Evolutionary conservation across 441 rosid species (phyloP), one percentile per base, ranked within the genome.

Genomic region (Populus hybrid): DNA sequence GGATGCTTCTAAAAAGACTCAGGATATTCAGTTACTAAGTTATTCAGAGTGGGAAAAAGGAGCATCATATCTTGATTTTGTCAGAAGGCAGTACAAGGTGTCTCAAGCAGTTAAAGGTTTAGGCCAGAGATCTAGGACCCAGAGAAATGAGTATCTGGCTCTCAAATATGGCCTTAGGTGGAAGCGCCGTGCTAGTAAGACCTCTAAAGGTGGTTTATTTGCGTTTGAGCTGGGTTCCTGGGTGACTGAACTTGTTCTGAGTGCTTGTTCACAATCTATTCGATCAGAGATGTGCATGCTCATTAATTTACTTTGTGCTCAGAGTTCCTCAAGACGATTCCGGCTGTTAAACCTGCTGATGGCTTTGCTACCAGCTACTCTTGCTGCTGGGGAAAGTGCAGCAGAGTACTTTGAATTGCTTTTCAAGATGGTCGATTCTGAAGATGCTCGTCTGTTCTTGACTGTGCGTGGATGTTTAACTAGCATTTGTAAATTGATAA

Each of bases 241-340:
- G 99, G 99, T 97, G 78, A 89, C 97, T 73, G 99, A 96, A 85
- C 98, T 97, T 84, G 89, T 92, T 84, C 86, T 97, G 79, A 94
- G 99, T 89, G 98, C 99, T 79, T 97, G 99, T 84, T 97, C 99
- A 67, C 99, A 94, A 82, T 94, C 99, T 79, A 96, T 97, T 71
- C 90, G 98, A 79, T 94, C 99, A 50, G 99, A 96, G 91, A 97
- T 97, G 99, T 94, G 98, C 94, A 90, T 89, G 88, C 84, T 97
- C 83, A 91, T 97, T 80, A 91, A 91, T 83, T 85, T 97, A 85
- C 97, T 97, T 75, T 90, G 93, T 83, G 90, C 92, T 69, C 97
- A 97, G 86, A 94, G 97, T 88, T 86, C 95, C 71, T 89, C 98
- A 38, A 94, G 97, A 83, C 87, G 88, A 66, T 96, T 87, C 82